A percentile compares a stretch with the other conserved stretches of the same genome.
These are phyloP conservation scores for Solidago caesia DNA, from an alignment of 129 eudicot genomes.

Conservation along the genomic window DNA sequence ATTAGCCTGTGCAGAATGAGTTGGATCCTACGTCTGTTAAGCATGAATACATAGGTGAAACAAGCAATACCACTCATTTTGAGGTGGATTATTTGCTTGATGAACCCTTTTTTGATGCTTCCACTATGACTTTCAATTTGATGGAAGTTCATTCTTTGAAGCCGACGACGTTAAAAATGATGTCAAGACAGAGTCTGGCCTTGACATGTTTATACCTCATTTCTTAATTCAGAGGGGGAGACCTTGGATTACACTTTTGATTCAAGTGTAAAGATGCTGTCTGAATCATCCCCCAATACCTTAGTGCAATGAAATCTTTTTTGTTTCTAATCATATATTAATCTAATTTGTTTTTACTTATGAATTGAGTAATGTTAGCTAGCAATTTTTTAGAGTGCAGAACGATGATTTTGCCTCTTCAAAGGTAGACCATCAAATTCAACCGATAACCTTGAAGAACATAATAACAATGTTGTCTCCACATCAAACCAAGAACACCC, in stretches of 20 bases:
- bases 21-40: constrained; percentile 42
- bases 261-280: constrained; percentile 35
- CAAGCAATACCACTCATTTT: constrained; percentile 36
- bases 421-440: constrained; percentile 4
- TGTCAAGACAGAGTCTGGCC: constrained; percentile 43
- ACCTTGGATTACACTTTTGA: constrained; percentile 40
- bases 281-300: constrained; percentile 30
- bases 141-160: constrained; percentile 66
- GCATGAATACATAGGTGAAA: constrained; percentile 57
- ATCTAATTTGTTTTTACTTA: constrained; percentile 11
- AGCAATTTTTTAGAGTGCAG: constrained; percentile 24
- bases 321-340: neutral
- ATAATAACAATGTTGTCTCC: constrained; percentile 25
- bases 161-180: constrained; percentile 58
- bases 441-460: constrained; percentile 4
- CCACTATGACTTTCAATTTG: constrained; percentile 28
- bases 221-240: constrained; percentile 47
- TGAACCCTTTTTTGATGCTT: constrained; percentile 55
- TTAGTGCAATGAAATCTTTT: no score
- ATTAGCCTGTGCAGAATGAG: constrained; percentile 42
- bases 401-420: constrained; percentile 17
- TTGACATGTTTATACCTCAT: constrained; percentile 51
- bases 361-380: constrained; percentile 33
- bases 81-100: constrained; percentile 56
- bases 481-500: constrained; percentile 35